A percentile compares a stretch with the other conserved stretches of the same genome.
Conservation (phyloP, 2,329 filamentous ascomycete genomes). For the Pseudocercospora ulei region DNA sequence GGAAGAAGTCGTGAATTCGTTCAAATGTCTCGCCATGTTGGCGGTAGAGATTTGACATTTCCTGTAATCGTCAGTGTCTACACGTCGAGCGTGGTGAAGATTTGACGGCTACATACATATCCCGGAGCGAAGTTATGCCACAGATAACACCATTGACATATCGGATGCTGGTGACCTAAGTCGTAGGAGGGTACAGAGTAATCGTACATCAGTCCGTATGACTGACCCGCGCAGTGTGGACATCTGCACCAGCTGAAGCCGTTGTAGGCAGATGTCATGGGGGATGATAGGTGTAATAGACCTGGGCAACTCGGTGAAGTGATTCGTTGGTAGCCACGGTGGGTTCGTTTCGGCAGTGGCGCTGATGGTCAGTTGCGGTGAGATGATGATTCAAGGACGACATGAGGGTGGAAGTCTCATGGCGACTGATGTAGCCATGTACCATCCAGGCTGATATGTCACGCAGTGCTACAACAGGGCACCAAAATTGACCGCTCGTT, state of each 20-base stretch:
- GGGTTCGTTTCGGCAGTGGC: neutral
- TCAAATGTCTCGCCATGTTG: conserved; percentile 9
- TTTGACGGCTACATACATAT: conserved; percentile 1
- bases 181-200: conserved; percentile 10
- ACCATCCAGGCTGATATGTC: neutral
- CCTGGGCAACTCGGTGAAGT: conserved; percentile 1
- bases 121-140: conserved; percentile 11
- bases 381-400: neutral
- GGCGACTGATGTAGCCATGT: neutral
- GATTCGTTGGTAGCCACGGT: conserved; percentile 8
- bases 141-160: conserved; percentile 10
- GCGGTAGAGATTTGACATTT: conserved; percentile 10
- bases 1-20: conserved; percentile 10
- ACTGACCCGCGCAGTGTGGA: conserved; percentile 8
- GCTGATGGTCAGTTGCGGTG: neutral
- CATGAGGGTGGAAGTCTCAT: neutral
- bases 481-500: conserved; percentile 1
- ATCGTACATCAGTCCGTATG: conserved; percentile 2
- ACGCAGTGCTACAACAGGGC: conserved; percentile 1
- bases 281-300: conserved; percentile 4
- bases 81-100: too few relatives aligned
- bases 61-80: conserved; percentile 1
- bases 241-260: conserved; percentile 15
- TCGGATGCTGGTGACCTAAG: conserved; percentile 8
- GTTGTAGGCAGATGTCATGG: conserved; percentile 10